Conservation (phyloP, 208 protist genomes). For the Trypanosoma rangeli region DNA sequence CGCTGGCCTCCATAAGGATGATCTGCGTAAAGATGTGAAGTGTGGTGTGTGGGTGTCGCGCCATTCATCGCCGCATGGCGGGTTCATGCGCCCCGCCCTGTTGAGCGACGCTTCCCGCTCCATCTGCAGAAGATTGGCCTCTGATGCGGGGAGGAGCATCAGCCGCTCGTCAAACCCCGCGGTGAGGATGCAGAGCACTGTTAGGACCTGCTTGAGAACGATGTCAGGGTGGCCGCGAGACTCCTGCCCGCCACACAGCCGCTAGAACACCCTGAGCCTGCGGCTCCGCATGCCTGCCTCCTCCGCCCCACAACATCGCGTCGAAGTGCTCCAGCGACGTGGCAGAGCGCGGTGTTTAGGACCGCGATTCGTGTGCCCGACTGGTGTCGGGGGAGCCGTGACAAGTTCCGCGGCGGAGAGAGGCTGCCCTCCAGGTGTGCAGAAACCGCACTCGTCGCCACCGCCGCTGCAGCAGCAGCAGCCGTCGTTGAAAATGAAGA, state of each 20-base stretch:
- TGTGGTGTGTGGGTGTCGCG: background rate
- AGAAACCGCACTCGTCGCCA: background rate
- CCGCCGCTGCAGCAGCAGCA: background rate
- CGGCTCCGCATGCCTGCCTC: background rate
- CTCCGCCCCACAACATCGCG: background rate
- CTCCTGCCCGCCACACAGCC: slow-evolving; percentile 31
- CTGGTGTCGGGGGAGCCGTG: background rate
- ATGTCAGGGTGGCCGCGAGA: slow-evolving; percentile 27
- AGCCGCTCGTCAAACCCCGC: slow-evolving; percentile 27
- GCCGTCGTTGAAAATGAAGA: no score
- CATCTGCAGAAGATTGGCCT: background rate
- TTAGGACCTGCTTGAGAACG: slow-evolving; percentile 19
- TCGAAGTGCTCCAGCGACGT: background rate
- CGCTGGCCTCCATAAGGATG: no score
- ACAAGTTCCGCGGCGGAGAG: background rate
- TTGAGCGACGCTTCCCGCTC: background rate
- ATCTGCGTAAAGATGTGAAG: no score
- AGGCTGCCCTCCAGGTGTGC: background rate
- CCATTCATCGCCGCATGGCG: background rate
- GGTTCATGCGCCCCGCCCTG: background rate
- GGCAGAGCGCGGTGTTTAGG: background rate
- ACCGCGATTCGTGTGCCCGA: background rate
- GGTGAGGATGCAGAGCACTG: slow-evolving; percentile 12
- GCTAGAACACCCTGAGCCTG: slow-evolving; percentile 9
- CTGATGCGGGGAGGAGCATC: slow-evolving; percentile 1